Percentiles rank a stretch among this genome's conserved stretches.
These are phyloP conservation scores for Cucurbitaria berberidis DNA, from an alignment of 2,329 filamentous ascomycete genomes.

Conservation along the genomic window DNA sequence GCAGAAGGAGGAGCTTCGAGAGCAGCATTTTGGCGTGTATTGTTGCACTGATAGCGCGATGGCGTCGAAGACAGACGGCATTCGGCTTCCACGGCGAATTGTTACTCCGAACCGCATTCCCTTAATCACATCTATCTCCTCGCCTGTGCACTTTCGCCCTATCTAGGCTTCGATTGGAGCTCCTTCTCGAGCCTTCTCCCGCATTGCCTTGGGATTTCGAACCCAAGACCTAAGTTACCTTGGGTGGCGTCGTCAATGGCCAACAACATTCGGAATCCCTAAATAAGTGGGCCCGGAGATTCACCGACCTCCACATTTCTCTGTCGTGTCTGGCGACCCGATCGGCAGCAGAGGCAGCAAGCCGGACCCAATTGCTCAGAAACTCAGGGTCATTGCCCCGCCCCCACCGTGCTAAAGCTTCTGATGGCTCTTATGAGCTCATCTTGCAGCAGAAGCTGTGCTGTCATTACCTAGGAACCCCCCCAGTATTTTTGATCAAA, in stretches of 20 bases:
- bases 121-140: constrained; percentile 2
- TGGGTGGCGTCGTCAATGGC: constrained; percentile 29
- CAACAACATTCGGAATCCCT: constrained; percentile 31
- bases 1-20: constrained; percentile 43
- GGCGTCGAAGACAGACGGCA: constrained; percentile 12
- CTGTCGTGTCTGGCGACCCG: constrained; percentile 24
- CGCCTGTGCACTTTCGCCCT: background rate
- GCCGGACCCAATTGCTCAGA: constrained; percentile 23
- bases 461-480: constrained; percentile 26
- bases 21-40: constrained; percentile 45
- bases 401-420: constrained; percentile 40
- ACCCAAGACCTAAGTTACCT: constrained; percentile 18
- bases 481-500: constrained; percentile 1
- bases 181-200: constrained; percentile 11
- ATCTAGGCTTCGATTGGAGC: constrained; percentile 3
- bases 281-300: constrained; percentile 38
- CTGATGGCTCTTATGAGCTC: constrained; percentile 45
- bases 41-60: constrained; percentile 1
- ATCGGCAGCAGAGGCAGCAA: constrained; percentile 24
- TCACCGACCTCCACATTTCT: constrained; percentile 42
- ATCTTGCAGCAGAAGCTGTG: constrained; percentile 39
- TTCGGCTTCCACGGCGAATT: constrained; percentile 22
- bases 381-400: constrained; percentile 35
- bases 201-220: constrained; percentile 5
- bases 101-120: constrained; percentile 19